phyloP scores from a whole-genome alignment of 495 filamentous ascomycete genomes.

The Rhizodiscina lignyota region DNA sequence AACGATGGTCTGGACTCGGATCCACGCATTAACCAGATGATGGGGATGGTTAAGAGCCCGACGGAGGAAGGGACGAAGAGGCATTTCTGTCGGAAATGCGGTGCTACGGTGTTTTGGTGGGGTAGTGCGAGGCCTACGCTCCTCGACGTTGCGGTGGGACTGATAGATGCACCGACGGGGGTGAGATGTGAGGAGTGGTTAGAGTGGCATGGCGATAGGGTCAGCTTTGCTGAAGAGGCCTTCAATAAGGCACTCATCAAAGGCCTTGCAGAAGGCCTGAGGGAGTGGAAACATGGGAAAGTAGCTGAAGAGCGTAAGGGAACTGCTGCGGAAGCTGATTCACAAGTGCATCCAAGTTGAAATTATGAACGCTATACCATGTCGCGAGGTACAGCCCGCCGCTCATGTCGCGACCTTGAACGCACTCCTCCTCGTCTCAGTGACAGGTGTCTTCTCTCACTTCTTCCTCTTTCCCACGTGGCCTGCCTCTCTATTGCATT shows the following conservation, averaged over 20 bases:
- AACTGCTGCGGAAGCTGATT: too few relatives aligned
- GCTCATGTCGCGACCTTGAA: too few relatives aligned
- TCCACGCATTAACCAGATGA: background rate
- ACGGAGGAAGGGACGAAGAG: slow-evolving; percentile 38
- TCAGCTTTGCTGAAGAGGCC: slow-evolving; percentile 48
- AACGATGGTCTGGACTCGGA: slow-evolving; percentile 1
- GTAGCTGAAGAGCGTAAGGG: slow-evolving; percentile 7
- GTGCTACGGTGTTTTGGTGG: slow-evolving; percentile 53
- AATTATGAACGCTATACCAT: too few relatives aligned
- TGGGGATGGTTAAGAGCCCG: background rate
- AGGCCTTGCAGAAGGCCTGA: slow-evolving; percentile 18
- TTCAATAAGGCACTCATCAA: slow-evolving; percentile 27
- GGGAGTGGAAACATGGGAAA: slow-evolving; percentile 8
- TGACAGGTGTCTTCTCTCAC: too few relatives aligned
- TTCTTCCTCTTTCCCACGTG: too few relatives aligned
- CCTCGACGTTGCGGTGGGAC: slow-evolving; percentile 47
- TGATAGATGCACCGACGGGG: slow-evolving; percentile 34
- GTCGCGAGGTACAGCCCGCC: too few relatives aligned
- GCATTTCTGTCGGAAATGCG: slow-evolving; percentile 49
- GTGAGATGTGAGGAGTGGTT: slow-evolving; percentile 42
- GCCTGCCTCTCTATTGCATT: too few relatives aligned
- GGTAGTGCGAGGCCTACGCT: slow-evolving; percentile 34
- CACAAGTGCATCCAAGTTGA: too few relatives aligned
- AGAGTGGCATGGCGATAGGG: slow-evolving; percentile 38
- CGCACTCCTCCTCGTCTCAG: too few relatives aligned